Evolutionary conservation across 2,329 filamentous ascomycete species (phyloP).

Genomic region (Leptographium radiaticola): DNA sequence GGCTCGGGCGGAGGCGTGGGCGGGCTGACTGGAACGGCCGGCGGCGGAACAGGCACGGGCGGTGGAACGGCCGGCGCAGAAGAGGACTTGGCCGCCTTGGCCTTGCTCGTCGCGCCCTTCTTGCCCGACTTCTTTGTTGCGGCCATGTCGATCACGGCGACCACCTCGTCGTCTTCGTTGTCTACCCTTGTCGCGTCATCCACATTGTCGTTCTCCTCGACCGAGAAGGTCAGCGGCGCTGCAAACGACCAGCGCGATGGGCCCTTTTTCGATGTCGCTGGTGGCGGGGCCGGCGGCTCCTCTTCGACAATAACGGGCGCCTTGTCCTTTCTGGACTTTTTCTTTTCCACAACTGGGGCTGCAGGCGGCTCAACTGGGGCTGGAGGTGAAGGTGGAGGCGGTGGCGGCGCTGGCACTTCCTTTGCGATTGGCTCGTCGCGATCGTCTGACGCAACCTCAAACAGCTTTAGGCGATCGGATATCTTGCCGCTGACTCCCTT

Average conservation of each 20-base stretch:
- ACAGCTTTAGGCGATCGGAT: slow-evolving; percentile 42
- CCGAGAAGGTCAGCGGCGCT: slow-evolving; percentile 10
- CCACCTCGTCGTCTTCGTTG: slow-evolving; percentile 21
- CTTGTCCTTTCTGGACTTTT: slow-evolving; percentile 15
- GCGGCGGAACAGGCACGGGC: slow-evolving; percentile 28
- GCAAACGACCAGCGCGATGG: slow-evolving; percentile 10
- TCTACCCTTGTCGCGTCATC: slow-evolving; percentile 4
- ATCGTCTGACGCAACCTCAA: slow-evolving; percentile 32
- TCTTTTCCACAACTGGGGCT: slow-evolving; percentile 18
- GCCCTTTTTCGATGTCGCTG: slow-evolving; percentile 4
- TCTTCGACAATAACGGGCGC: slow-evolving; percentile 12
- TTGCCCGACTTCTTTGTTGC: slow-evolving; percentile 29
- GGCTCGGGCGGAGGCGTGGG: slow-evolving; percentile 39
- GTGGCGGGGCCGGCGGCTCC: background rate
- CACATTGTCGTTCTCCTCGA: slow-evolving; percentile 8
- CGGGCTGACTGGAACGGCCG: slow-evolving; percentile 33
- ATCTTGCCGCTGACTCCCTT: slow-evolving; percentile 39
- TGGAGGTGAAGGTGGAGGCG: slow-evolving; percentile 23
- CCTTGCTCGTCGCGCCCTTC: slow-evolving; percentile 25
- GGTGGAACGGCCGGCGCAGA: slow-evolving; percentile 20
- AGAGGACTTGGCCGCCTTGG: slow-evolving; percentile 21
- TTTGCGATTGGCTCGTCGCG: slow-evolving; percentile 11
- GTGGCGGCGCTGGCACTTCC: slow-evolving; percentile 4
- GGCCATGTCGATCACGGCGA: slow-evolving; percentile 38
- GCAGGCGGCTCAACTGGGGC: slow-evolving; percentile 14